These are phyloP conservation scores for Austroboletus niveus DNA, from an alignment of 1,284 basidiomycete genomes.

Conservation along the genomic window DNA sequence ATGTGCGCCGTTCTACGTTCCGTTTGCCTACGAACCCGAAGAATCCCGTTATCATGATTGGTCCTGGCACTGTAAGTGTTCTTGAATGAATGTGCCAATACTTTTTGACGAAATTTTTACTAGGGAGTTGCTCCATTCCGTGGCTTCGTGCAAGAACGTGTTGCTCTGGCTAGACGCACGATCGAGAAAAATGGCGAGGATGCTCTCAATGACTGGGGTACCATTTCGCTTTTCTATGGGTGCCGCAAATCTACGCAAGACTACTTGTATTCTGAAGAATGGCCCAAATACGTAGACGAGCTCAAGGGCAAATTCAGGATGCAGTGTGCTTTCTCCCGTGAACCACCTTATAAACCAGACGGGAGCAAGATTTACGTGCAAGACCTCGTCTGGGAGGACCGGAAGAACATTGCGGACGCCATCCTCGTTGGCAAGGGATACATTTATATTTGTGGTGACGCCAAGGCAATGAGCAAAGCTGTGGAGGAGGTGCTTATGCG, in stretches of 20 bases:
- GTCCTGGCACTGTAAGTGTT: conserved; percentile 87
- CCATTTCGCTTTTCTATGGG: conserved; percentile 93
- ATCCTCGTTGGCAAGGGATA: conserved; percentile 94
- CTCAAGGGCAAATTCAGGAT: conserved; percentile 90
- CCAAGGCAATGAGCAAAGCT: conserved; percentile 92
- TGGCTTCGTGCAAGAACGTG: conserved; percentile 96
- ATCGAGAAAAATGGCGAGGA: conserved; percentile 91
- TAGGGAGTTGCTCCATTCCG: conserved; percentile 97
- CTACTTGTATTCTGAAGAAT: conserved; percentile 94
- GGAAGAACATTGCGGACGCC: conserved; percentile 79
- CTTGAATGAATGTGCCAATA: background rate
- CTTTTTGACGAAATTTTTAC: background rate
- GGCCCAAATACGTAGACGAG: conserved; percentile 85
- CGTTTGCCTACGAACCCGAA: conserved; percentile 95
- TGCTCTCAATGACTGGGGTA: conserved; percentile 93
- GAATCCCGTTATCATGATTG: conserved; percentile 98
- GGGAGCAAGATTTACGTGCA: conserved; percentile 98
- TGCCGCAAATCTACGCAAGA: conserved; percentile 88
- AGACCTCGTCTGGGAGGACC: conserved; percentile 88
- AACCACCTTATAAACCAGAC: conserved; percentile 81
- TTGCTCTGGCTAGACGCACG: conserved; percentile 91
- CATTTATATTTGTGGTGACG: conserved; percentile 95
- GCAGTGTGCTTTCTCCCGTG: conserved; percentile 87
- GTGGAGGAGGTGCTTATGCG: conserved; percentile 86
- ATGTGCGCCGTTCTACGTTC: conserved; percentile 95